Evolutionary conservation across 768 basidiomycete genomes (phyloP), one percentile per base, ranked within the genome.

Genomic region (Paxillus involutus): DNA sequence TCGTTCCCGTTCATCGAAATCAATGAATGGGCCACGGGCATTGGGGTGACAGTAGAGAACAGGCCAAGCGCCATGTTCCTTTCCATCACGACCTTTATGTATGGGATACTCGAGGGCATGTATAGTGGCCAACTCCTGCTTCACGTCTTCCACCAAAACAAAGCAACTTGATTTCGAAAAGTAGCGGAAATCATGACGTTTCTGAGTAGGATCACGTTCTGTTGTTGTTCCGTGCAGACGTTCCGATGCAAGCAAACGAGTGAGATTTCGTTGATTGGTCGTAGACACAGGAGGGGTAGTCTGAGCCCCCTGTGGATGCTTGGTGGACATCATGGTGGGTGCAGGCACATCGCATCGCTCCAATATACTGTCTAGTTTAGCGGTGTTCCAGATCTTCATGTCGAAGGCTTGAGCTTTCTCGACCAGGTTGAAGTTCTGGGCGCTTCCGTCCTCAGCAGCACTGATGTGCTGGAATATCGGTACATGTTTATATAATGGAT

Each of bases 181-280:
- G 69, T 98, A 99, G 52, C 80, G 83, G 65, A 84, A 92, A 69
- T 95, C 94, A 58, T 89, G 86, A 47, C 94, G 84, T 57, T 83
- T 91, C 57, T 94, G 90, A 17, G 82, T 86, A 1, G 92, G 88
- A 72, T 99, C 97, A 44, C 96, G 90, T 74, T 99, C 97, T 16
- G 84, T 86, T 3, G 79, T 86, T 3, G 79, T 79, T 44, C 97
- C 97, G 58, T 92, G 84, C 40, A 91, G 70, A 56, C 85, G 86
- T 68, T 98, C 97, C 17, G 88, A 86, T 61, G 91, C 84, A 41
- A 92, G 74, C 16, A 90, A 77, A 33, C 77, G 81, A 12, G 79
- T 80, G 29, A 90, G 76, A 52, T 80, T 76, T 39, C 76, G 80
- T 53, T 78, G 75, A 36, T 63, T 75, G 60, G 57, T 60, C 24